Evolutionary conservation across 2,329 filamentous ascomycete species (phyloP).

Genomic region (Fusarium mexicanum): DNA sequence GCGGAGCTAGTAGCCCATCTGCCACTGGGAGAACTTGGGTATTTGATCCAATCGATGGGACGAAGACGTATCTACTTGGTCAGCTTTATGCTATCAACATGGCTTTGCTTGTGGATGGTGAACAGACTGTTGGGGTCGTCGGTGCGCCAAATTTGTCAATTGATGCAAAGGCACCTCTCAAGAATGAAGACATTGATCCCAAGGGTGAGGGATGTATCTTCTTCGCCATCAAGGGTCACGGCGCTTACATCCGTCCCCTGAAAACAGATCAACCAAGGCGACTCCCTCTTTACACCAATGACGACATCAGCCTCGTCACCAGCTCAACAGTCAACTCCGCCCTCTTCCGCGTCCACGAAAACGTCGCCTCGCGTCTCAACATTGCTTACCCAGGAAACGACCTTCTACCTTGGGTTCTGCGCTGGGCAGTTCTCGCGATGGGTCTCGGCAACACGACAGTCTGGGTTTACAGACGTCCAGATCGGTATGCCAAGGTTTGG

Average conservation of each 20-base stretch:
- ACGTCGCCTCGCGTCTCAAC: conserved; percentile 54
- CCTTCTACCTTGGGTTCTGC: conserved; percentile 66
- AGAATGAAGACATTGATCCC: conserved; percentile 56
- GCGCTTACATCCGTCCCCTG: conserved; percentile 59
- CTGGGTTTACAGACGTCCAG: conserved; percentile 63
- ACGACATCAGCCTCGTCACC: conserved; percentile 56
- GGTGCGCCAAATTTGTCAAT: conserved; percentile 58
- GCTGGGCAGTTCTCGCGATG: conserved; percentile 63
- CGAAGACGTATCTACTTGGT: conserved; percentile 63
- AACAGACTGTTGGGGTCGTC: conserved; percentile 61
- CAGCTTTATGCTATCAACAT: conserved; percentile 68
- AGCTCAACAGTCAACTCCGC: conserved; percentile 60
- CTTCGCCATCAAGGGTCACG: conserved; percentile 60
- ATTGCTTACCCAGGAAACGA: conserved; percentile 59
- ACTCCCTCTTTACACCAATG: conserved; percentile 46
- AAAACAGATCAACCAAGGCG: conserved; percentile 39
- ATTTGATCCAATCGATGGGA: conserved; percentile 70
- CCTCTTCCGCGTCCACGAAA: conserved; percentile 57
- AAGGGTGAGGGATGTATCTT: conserved; percentile 58
- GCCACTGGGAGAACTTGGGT: conserved; percentile 61
- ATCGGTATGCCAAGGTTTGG: conserved; percentile 65
- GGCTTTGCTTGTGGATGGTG: conserved; percentile 60
- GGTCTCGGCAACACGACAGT: conserved; percentile 64
- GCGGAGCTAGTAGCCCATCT: conserved; percentile 53
- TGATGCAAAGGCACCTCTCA: conserved; percentile 51